Percentiles rank a stretch among this genome's conserved stretches.
Conservation (phyloP, 73 alveolate genomes). For the Urostyla sp. region DNA sequence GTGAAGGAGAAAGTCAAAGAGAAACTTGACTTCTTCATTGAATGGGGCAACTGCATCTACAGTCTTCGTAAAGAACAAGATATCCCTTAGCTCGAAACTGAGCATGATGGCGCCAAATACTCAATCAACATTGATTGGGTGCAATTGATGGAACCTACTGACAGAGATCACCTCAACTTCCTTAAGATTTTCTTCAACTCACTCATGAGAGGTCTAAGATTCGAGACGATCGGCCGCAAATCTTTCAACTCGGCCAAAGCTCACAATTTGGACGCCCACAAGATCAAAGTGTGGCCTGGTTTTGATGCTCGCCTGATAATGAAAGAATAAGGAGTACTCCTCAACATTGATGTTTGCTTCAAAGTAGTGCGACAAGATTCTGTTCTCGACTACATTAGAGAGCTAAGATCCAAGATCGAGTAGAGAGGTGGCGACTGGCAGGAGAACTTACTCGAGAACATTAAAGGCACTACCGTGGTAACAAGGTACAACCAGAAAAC, state of each 20-base stretch:
- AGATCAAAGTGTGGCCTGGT: conserved; percentile 77
- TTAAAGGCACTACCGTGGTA: conserved; percentile 63
- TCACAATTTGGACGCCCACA: conserved; percentile 39
- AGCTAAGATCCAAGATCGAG: background rate
- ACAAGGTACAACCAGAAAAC: conserved; percentile 74
- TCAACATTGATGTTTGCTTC: conserved; percentile 70
- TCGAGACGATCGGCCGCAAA: conserved; percentile 69
- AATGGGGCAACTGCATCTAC: background rate
- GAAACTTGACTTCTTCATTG: background rate
- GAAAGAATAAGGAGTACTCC: conserved; percentile 64
- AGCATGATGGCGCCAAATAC: conserved; percentile 25
- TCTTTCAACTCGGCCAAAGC: conserved; percentile 67
- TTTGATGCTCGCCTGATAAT: conserved; percentile 53
- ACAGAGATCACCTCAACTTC: conserved; percentile 51
- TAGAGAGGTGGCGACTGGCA: conserved; percentile 27
- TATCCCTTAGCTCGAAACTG: background rate
- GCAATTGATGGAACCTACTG: conserved; percentile 19
- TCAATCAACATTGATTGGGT: conserved; percentile 20
- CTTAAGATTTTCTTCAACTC: conserved; percentile 55
- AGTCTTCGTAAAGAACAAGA: conserved; percentile 1
- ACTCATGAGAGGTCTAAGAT: conserved; percentile 49
- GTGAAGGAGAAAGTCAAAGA: conserved; percentile 3
- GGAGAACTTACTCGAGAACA: conserved; percentile 40
- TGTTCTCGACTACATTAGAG: conserved; percentile 50
- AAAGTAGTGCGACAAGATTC: conserved; percentile 70